Conservation (phyloP, 192 early-diverging fungal species). For the Phlyctochytrium bullatum region DNA sequence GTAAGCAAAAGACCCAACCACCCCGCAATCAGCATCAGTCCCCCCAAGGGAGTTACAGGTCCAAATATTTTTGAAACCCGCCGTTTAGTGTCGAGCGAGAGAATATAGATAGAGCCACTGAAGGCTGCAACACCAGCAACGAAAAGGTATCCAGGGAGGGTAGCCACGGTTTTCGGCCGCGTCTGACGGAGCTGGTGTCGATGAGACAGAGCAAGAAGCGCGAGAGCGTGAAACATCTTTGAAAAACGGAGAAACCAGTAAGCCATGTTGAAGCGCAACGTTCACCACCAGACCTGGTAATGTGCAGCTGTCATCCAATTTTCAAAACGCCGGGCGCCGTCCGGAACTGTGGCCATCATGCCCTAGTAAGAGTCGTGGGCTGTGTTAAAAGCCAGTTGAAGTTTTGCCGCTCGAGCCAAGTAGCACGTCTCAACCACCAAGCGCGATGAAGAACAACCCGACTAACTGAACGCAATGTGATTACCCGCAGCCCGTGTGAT, state of each 20-base stretch:
- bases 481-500: neutral
- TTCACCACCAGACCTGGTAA: constrained; percentile 1
- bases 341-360: neutral
- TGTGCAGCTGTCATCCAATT: constrained; percentile 3
- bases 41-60: constrained; percentile 62
- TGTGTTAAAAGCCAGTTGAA: neutral
- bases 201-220: neutral
- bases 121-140: constrained; percentile 50
- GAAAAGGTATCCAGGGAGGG: constrained; percentile 47
- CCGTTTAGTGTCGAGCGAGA: constrained; percentile 44
- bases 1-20: constrained; percentile 37
- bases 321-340: neutral
- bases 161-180: constrained; percentile 6
- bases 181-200: neutral
- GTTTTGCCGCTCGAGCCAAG: neutral
- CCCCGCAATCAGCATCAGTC: constrained; percentile 52
- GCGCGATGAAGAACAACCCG: too few relatives aligned
- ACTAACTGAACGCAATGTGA: too few relatives aligned
- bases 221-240: neutral
- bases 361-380: neutral
- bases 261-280: neutral
- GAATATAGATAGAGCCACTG: constrained; percentile 54
- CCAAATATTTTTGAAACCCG: constrained; percentile 44
- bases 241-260: neutral
- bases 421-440: too few relatives aligned